These are phyloP conservation scores for Pestalotiopsis sp. DNA, from an alignment of 2,329 filamentous ascomycete species.

Conservation along the genomic window DNA sequence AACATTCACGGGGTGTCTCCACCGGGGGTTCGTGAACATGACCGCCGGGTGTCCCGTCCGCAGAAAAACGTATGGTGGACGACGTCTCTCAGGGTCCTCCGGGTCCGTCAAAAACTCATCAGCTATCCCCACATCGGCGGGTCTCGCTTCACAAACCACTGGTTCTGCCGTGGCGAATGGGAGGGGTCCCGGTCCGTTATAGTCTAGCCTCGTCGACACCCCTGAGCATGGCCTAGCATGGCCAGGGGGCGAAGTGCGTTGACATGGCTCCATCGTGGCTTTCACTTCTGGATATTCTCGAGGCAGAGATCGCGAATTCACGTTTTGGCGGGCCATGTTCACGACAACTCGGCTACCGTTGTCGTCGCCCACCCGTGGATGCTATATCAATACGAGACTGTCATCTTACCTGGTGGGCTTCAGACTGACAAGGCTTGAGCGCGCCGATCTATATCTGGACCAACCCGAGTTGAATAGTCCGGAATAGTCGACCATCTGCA, in stretches of 20 bases:
- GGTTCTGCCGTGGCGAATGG: not conserved
- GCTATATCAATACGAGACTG: not conserved
- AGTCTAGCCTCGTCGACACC: not conserved
- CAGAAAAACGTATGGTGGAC: not conserved
- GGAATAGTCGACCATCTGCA: not conserved
- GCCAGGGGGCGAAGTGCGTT: not conserved
- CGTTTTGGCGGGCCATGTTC: not conserved
- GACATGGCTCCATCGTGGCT: not conserved
- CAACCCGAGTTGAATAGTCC: not conserved
- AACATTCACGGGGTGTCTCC: not conserved
- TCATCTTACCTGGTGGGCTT: not conserved
- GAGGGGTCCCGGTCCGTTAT: not conserved
- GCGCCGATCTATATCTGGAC: not conserved
- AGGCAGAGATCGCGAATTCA: too few species aligned
- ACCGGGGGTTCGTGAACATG: not conserved
- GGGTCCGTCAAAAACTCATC: not conserved
- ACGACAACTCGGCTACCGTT: not conserved
- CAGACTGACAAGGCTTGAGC: not conserved
- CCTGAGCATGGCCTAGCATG: not conserved
- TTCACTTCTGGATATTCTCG: too few species aligned
- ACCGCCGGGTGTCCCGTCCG: not conserved
- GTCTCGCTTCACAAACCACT: not conserved
- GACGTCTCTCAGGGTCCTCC: not conserved
- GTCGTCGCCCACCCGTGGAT: not conserved
- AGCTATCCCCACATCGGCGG: not conserved